These are phyloP conservation scores for Cajanus cajan DNA, from an alignment of 306 rosid genomes.

Conservation along the genomic window DNA sequence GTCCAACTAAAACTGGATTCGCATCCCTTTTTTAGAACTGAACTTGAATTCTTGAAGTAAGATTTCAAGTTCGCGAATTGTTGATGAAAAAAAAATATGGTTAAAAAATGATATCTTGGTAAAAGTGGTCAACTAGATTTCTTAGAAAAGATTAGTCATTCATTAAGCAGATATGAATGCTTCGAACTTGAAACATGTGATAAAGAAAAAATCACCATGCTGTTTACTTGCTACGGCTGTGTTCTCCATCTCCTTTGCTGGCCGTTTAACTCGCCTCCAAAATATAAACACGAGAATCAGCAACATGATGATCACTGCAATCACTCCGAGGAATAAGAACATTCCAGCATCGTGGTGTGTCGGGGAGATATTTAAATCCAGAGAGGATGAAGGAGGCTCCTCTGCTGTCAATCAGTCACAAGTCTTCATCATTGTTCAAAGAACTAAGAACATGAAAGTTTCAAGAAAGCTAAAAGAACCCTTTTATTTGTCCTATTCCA, in stretches of 20 bases:
- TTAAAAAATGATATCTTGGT: too few species aligned
- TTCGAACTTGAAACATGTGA: too few species aligned
- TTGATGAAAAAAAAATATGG: too few species aligned
- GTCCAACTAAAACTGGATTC: too few species aligned
- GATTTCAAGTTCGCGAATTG: too few species aligned
- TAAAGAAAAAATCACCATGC: conserved; percentile 29
- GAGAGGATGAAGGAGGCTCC: conserved; percentile 33
- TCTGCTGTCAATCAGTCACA: conserved; percentile 26
- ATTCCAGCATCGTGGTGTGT: conserved; percentile 18
- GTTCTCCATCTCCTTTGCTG: conserved; percentile 18
- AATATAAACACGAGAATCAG: conserved; percentile 47
- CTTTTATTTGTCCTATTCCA: background rate
- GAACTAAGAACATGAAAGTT: background rate
- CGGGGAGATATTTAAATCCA: background rate
- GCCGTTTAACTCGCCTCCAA: conserved; percentile 48
- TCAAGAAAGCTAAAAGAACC: background rate
- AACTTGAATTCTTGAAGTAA: too few species aligned
- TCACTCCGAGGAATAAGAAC: conserved; percentile 71
- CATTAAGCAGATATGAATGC: too few species aligned
- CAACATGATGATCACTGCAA: conserved; percentile 48
- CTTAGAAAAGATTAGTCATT: too few species aligned
- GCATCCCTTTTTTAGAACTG: too few species aligned
- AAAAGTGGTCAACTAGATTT: too few species aligned
- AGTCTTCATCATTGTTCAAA: background rate
- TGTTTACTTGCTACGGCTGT: conserved; percentile 22